A percentile compares a stretch with the other conserved stretches of the same genome.
Conservation (phyloP, 441 rosid species). For the Lagerstroemia fauriei region DNA sequence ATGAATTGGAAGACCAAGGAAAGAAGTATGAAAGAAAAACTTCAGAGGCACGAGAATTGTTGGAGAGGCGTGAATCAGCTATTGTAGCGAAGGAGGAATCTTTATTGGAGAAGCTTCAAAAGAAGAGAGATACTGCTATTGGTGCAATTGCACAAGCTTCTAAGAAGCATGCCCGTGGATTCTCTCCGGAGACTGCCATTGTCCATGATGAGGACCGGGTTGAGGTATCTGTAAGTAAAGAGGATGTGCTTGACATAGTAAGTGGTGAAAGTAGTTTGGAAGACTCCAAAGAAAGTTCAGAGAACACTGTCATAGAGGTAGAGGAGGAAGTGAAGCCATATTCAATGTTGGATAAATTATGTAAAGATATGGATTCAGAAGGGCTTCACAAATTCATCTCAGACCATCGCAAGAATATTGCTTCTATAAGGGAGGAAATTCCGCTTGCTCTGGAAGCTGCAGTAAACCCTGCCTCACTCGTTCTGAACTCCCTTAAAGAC, state of each 20-base stretch:
- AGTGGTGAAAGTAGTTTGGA: conserved; percentile 50
- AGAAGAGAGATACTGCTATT: conserved; percentile 83
- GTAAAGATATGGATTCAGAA: conserved; percentile 77
- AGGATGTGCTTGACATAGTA: conserved; percentile 46
- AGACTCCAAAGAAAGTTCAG: conserved; percentile 48
- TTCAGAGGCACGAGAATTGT: conserved; percentile 63
- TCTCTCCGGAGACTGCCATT: conserved; percentile 44
- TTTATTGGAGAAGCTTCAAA: conserved; percentile 71
- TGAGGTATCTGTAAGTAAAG: conserved; percentile 37
- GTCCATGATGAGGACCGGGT: conserved; percentile 43
- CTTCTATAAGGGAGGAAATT: conserved; percentile 76
- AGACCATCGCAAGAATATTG: conserved; percentile 95
- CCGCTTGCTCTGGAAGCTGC: conserved; percentile 82
- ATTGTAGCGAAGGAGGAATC: conserved; percentile 75
- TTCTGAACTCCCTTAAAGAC: conserved; percentile 75
- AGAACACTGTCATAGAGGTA: conserved; percentile 32
- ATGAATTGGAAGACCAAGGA: conserved; percentile 92
- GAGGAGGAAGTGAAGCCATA: conserved; percentile 60
- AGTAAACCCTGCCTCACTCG: conserved; percentile 69
- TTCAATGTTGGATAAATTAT: conserved; percentile 70
- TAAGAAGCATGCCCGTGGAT: conserved; percentile 55
- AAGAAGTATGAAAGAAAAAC: conserved; percentile 72
- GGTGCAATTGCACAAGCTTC: conserved; percentile 59
- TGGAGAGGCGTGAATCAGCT: conserved; percentile 73
- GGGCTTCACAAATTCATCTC: conserved; percentile 92